Conservation (phyloP, 345 rosid genomes). For the Eutrema heterophyllum region DNA sequence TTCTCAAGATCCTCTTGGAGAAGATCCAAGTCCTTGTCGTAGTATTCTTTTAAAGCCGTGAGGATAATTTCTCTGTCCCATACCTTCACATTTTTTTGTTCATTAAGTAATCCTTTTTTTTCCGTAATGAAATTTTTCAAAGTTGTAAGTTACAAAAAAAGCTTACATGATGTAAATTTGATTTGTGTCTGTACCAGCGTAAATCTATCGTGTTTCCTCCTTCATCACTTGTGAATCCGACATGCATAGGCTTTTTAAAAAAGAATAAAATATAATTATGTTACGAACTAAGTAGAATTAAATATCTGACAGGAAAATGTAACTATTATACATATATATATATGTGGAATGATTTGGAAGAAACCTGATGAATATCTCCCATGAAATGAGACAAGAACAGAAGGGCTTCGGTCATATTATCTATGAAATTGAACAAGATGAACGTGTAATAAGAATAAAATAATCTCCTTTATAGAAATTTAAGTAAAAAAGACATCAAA, state of each 20-base stretch:
- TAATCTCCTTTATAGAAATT: not conserved
- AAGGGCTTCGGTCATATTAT: constrained; percentile 91
- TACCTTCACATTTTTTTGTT: constrained; percentile 38
- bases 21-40: constrained; percentile 65
- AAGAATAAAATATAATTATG: not conserved
- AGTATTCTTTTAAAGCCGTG: constrained; percentile 64
- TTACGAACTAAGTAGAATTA: not conserved
- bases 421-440: constrained; percentile 30
- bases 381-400: constrained; percentile 87
- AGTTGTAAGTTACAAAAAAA: not conserved
- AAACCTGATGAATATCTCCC: constrained; percentile 94
- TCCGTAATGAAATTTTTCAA: not conserved
- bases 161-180: constrained; percentile 87
- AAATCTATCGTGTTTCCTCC: constrained; percentile 84
- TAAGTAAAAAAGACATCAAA: not conserved
- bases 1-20: constrained; percentile 60
- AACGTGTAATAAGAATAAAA: not conserved
- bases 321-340: too few species aligned
- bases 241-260: constrained; percentile 73
- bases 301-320: not conserved
- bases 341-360: not conserved
- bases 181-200: constrained; percentile 88
- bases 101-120: not conserved
- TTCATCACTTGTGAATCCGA: constrained; percentile 73
- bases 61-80: constrained; percentile 95